Base-by-base conservation (phyloP, 2,329 filamentous ascomycete genomes). In the Ceratocystis ficicola region DNA sequence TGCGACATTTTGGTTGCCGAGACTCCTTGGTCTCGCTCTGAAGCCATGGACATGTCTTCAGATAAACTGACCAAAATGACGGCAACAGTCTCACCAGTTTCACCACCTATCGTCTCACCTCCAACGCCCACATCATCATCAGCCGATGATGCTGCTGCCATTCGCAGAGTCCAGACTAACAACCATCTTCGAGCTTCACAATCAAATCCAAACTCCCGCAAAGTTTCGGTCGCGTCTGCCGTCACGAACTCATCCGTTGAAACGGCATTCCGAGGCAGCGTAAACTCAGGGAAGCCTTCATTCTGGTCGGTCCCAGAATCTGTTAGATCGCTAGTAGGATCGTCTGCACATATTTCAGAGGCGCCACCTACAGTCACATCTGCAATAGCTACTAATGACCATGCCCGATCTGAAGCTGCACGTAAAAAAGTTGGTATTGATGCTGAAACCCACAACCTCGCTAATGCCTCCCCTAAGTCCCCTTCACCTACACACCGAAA, bases 261-360 rank as follows among this genome's bases (percentile, higher is more conserved):
- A 28, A 66, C 63, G 15, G 66, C 57, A 22, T 50, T 65, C 52
- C 41, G 64, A 57, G 66, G 52, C 4, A 68, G 61, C 32, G 66
- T 68, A 41, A 68, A 68, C 44, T 68, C 66, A 8, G 64, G 63
- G 1, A 63, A 65, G 30, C 66, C 66, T 12, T 68, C 64, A 12
- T 63, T 68, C 36, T 61, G 64, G 64, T 68, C 64, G 28, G 61
- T 63, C 10, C 60, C 64, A 0, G 66, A 68, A 44, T 65, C 64
- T 28, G 50, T 63, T 28, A 63, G 55, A 30, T 61, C 64, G 12
- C 48, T 65, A 7, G 64, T 68, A 36, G 64, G 64, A 6, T 65
- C 64, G 41, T 63, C 66, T 25, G 60, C 64, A 10, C 66, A 64
- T 22, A 65, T 65, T 22, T 68, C 66, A 30, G 66, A 68, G 44